Evolutionary conservation across 2,329 filamentous ascomycete species (phyloP), one percentile per base, ranked within the genome.

Genomic region (Xylaria sp.): DNA sequence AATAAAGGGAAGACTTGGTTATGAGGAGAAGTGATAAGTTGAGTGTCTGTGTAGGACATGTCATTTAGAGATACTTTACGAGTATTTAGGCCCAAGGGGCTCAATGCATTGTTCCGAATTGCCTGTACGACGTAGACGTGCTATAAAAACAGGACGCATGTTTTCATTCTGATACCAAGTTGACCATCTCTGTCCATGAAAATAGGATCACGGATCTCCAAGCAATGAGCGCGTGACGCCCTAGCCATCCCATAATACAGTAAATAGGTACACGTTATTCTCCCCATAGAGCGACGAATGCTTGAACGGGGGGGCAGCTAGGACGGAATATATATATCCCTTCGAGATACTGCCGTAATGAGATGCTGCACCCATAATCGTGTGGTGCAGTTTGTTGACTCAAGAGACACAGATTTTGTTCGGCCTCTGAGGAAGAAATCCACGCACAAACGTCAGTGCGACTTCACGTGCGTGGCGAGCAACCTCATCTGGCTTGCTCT

Each of bases 381-480:
- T 73, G 71, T 65, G 63, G 64, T 72, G 65, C 69, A 66, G 47
- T 47, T 51, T 55, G 62, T 51, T 60, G 25, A 60, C 58, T 76
- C 70, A 78, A 69, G 77, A 74, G 69, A 79, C 74, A 69, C 75
- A 78, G 63, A 79, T 74, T 71, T 79, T 79, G 70, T 74, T 76
- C 62, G 75, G 73, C 65, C 75, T 76, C 68, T 77, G 76, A 68
- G 77, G 75, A 57, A 79, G 72, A 42, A 79, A 70, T 37, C 76
- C 72, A 63, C 77, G 75, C 71, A 79, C 74, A 59, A 79, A 76
- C 68, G 68, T 76, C 71, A 77, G 66, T 21, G 77, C 75, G 63
- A 73, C 68, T 65, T 74, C 74, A 48, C 77, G 76, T 72, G 77
- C 75, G 63, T 75, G 75, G 62, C 75, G 74, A 70, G 74, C 73